Conservation (phyloP, 148 eudicot species). For the Agrostemma githago region DNA sequence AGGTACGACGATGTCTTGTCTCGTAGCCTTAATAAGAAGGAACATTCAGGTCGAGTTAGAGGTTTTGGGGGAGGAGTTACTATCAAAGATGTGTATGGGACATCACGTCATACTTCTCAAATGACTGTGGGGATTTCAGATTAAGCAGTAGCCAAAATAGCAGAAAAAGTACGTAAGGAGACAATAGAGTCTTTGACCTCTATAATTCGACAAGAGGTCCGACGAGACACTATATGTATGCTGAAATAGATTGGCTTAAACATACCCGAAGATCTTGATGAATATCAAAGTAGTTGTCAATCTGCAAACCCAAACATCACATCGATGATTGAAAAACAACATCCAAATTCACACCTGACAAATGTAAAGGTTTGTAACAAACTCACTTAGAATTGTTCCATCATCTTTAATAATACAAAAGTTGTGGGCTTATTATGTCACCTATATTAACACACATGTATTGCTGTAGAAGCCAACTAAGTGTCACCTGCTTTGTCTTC, state of each 20-base stretch:
- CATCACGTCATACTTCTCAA: neutral
- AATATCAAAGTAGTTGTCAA: neutral
- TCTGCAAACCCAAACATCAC: neutral
- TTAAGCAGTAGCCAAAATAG: neutral
- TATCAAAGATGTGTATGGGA: neutral
- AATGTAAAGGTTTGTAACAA: neutral
- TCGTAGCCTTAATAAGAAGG: neutral
- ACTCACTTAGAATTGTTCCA: neutral
- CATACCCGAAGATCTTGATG: neutral
- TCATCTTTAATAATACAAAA: neutral
- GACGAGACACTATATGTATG: neutral
- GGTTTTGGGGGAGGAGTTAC: neutral
- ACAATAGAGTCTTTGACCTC: neutral
- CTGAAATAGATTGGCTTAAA: neutral
- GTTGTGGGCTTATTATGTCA: neutral
- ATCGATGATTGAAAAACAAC: no score
- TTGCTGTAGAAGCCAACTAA: neutral
- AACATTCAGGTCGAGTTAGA: neutral
- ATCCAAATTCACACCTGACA: neutral
- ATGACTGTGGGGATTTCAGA: neutral
- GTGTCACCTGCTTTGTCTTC: neutral
- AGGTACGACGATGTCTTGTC: neutral
- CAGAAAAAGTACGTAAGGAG: neutral
- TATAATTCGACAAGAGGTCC: neutral
- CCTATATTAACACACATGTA: neutral